Evolutionary conservation across 257 asterid genomes (phyloP).

Genomic region (Lantana camara): DNA sequence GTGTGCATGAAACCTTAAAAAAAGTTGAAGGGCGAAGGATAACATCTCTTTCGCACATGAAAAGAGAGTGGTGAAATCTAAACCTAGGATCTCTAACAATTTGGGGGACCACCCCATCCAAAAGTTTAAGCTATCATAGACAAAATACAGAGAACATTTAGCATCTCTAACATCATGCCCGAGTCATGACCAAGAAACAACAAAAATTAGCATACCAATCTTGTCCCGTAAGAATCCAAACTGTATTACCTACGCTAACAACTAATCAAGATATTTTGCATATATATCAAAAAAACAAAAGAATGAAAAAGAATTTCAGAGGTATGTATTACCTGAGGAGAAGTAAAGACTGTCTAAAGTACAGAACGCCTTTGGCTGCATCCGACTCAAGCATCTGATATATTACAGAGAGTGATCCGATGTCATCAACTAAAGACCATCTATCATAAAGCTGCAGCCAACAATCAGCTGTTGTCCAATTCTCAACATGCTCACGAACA

Average conservation of each 20-base stretch:
- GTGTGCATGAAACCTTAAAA: too few species aligned
- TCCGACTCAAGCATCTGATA: slow-evolving; percentile 98
- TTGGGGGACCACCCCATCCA: too few species aligned
- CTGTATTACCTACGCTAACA: not conserved
- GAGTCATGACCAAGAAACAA: slow-evolving; percentile 4
- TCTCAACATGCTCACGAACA: slow-evolving; percentile 88
- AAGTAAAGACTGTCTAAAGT: slow-evolving; percentile 92
- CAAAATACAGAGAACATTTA: too few species aligned
- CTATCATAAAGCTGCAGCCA: slow-evolving; percentile 95
- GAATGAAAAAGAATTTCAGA: slow-evolving; percentile 4
- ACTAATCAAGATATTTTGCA: not conserved
- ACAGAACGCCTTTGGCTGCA: slow-evolving; percentile 87
- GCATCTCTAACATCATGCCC: not conserved
- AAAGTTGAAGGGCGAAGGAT: too few species aligned
- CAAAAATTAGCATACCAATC: not conserved
- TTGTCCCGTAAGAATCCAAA: not conserved
- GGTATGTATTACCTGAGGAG: slow-evolving; percentile 85
- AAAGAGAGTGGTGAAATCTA: too few species aligned
- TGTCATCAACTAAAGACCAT: slow-evolving; percentile 97
- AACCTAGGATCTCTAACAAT: too few species aligned
- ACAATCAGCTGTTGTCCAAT: slow-evolving; percentile 97
- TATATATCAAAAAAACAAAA: not conserved
- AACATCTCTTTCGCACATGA: too few species aligned
- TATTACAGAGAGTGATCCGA: slow-evolving; percentile 94
- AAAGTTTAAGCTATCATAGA: too few species aligned